Conservation (phyloP, 441 rosid species). For the Erodium chrysanthum region DNA sequence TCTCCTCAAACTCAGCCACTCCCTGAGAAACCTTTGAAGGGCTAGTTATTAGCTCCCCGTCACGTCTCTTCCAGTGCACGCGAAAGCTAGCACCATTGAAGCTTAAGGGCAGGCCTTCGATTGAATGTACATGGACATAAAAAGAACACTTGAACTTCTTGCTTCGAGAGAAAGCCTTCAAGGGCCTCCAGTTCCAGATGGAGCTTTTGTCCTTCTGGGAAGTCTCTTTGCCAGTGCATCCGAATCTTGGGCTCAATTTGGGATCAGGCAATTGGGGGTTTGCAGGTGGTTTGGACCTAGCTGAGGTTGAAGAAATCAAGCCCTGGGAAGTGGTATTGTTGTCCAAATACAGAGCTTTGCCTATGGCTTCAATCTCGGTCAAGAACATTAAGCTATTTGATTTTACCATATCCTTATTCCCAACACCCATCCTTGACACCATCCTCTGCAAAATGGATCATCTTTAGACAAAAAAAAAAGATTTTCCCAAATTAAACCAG, state of each 20-base stretch:
- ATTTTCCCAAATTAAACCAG: no score
- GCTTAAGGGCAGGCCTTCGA: conserved; percentile 53
- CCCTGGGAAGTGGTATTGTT: conserved; percentile 37
- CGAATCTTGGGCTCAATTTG: conserved; percentile 29
- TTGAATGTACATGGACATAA: conserved; percentile 60
- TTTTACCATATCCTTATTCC: conserved; percentile 43
- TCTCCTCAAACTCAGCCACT: conserved; percentile 62
- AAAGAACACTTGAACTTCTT: conserved; percentile 70
- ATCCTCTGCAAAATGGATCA: neutral
- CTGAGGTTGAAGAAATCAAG: conserved; percentile 24
- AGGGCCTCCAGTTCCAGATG: conserved; percentile 76
- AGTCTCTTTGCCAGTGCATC: conserved; percentile 47
- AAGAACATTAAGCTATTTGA: conserved; percentile 44
- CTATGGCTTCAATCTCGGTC: conserved; percentile 67
- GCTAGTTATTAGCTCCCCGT: conserved; percentile 47
- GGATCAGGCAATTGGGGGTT: conserved; percentile 31
- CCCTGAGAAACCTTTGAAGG: conserved; percentile 54
- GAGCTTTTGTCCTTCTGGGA: conserved; percentile 66
- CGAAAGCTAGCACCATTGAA: conserved; percentile 48
- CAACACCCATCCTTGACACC: conserved; percentile 23
- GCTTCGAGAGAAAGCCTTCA: conserved; percentile 65
- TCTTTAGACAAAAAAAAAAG: no score
- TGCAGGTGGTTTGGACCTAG: conserved; percentile 34
- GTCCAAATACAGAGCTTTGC: conserved; percentile 62
- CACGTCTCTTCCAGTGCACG: conserved; percentile 88